Evolutionary conservation across 169 alveolate genomes (phyloP).

Genomic region (Cryptosporidium meleagridis): DNA sequence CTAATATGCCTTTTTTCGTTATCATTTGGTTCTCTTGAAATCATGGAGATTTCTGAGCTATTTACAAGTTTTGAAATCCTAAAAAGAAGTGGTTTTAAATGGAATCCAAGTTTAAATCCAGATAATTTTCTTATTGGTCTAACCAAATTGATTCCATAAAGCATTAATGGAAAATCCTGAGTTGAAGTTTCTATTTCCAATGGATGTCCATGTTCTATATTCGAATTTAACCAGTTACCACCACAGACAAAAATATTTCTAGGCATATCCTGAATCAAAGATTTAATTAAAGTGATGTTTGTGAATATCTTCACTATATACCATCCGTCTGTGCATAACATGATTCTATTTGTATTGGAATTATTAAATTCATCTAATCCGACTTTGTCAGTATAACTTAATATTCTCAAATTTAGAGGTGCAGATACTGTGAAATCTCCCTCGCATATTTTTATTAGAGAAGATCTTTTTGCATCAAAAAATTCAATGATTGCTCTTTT

Average conservation of each 20-base stretch:
- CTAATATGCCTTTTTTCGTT: not conserved
- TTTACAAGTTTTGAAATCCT: conserved; percentile 7
- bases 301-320: conserved; percentile 33
- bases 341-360: not conserved
- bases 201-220: conserved; percentile 61
- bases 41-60: not conserved
- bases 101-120: conserved; percentile 42
- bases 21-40: not conserved
- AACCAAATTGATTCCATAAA: conserved; percentile 44
- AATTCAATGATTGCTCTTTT: conserved; percentile 68
- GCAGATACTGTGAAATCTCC: conserved; percentile 64
- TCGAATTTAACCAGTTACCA: conserved; percentile 37
- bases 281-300: not conserved
- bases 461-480: conserved; percentile 69
- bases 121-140: conserved; percentile 20
- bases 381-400: conserved; percentile 24
- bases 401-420: conserved; percentile 37
- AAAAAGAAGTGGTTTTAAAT: conserved; percentile 30
- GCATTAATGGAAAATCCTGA: conserved; percentile 19
- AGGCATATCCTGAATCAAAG: not conserved
- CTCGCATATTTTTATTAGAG: conserved; percentile 64
- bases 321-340: conserved; percentile 67
- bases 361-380: conserved; percentile 3
- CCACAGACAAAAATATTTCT: conserved; percentile 62
- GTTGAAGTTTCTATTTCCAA: conserved; percentile 53